phyloP scores from a whole-genome alignment of 208 protist genomes.

The Leishmania braziliensis region DNA sequence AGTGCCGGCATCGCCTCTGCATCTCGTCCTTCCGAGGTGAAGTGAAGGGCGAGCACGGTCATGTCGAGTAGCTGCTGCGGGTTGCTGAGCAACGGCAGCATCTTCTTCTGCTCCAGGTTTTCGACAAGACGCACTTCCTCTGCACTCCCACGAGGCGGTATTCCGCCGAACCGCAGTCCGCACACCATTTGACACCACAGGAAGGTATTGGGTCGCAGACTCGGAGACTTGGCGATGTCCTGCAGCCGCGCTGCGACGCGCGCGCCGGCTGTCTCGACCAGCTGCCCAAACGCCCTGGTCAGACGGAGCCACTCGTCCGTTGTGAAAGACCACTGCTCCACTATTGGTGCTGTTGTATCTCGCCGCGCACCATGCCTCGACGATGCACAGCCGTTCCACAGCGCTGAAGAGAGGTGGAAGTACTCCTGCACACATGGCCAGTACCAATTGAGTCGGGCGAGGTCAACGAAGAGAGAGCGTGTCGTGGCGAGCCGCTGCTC shows the following conservation, averaged over 20 bases:
- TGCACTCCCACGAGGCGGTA: constrained; percentile 24
- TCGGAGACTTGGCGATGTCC: constrained; percentile 39
- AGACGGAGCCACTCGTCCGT: constrained; percentile 10
- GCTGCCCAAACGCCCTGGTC: constrained; percentile 11
- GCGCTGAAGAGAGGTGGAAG: constrained; percentile 10
- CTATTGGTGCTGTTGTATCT: background rate
- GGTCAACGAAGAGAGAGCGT: constrained; percentile 42
- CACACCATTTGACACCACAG: constrained; percentile 55
- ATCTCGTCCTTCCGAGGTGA: constrained; percentile 10
- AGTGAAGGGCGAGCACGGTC: constrained; percentile 35
- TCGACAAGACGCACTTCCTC: constrained; percentile 26
- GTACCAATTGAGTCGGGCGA: constrained; percentile 30
- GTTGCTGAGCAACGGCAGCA: constrained; percentile 41
- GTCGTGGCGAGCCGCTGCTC: constrained; percentile 17
- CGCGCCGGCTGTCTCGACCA: constrained; percentile 10
- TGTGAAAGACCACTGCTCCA: background rate
- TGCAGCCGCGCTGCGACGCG: constrained; percentile 32
- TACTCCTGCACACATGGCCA: constrained; percentile 29
- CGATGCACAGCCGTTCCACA: constrained; percentile 2
- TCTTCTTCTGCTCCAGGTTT: constrained; percentile 42
- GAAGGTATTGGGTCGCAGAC: constrained; percentile 61
- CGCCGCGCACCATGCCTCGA: background rate
- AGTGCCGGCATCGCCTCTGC: constrained; percentile 25
- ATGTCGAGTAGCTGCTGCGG: constrained; percentile 50
- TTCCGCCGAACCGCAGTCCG: constrained; percentile 31